Percentiles rank a stretch among this genome's conserved stretches.
These are phyloP conservation scores for Erythrophleum ivorense DNA, from an alignment of 331 rosid species.

Conservation along the genomic window DNA sequence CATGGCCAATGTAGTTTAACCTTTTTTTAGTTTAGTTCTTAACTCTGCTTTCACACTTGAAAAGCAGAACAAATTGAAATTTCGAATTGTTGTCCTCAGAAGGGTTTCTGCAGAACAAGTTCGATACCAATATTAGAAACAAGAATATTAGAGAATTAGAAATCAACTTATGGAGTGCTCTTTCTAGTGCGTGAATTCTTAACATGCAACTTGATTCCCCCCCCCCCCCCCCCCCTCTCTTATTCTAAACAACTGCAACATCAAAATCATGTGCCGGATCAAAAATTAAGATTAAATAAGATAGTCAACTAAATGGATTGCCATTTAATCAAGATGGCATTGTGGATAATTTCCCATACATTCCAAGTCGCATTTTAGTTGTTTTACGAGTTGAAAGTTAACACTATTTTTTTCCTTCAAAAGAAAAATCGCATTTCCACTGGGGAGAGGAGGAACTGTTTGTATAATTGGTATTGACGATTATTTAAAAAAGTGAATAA, in stretches of 20 bases:
- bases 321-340: slow-evolving; percentile 34
- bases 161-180: not conserved
- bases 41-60: not conserved
- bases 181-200: not conserved
- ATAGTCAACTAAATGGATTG: slow-evolving; percentile 45
- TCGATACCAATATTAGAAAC: not conserved
- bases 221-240: no score
- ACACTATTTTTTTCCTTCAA: not conserved
- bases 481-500: slow-evolving; percentile 14
- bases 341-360: not conserved
- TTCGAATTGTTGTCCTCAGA: not conserved
- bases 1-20: slow-evolving; percentile 22
- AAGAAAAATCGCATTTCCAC: not conserved
- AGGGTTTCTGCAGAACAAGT: not conserved
- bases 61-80: not conserved
- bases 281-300: slow-evolving; percentile 1
- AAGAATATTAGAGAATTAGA: not conserved
- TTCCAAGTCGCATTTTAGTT: not conserved
- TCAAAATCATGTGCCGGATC: slow-evolving; percentile 23
- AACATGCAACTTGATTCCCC: not conserved
- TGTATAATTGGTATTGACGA: not conserved
- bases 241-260: not conserved
- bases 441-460: not conserved
- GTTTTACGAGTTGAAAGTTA: not conserved
- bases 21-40: not conserved